Evolutionary conservation across 2,329 filamentous ascomycete species (phyloP).

Genomic region (Arthrobotrys conoides): DNA sequence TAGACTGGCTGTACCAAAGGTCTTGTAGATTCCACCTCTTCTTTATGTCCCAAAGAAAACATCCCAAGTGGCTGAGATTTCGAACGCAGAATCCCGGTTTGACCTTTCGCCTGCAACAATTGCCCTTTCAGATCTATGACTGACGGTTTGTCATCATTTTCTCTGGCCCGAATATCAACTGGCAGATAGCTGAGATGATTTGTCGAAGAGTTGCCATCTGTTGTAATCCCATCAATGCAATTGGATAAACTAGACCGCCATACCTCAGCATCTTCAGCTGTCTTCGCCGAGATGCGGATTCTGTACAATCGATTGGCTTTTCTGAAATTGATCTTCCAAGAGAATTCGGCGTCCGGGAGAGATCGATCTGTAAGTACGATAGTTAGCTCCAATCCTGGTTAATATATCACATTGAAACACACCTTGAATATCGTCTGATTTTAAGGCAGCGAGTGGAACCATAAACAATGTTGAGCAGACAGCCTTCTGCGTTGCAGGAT

Average conservation of each 20-base stretch:
- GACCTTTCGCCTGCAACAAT: constrained; percentile 42
- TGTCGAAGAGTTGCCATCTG: constrained; percentile 17
- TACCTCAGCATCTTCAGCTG: constrained; percentile 52
- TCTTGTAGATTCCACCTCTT: constrained; percentile 10
- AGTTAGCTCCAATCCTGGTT: not conserved
- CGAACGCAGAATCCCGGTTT: constrained; percentile 35
- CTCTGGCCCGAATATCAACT: constrained; percentile 44
- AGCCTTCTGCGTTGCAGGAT: constrained; percentile 55
- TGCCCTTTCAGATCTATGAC: constrained; percentile 47
- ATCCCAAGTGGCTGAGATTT: constrained; percentile 55
- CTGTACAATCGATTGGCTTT: constrained; percentile 48
- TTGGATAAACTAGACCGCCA: constrained; percentile 47
- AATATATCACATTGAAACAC: not conserved
- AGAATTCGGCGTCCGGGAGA: constrained; percentile 54
- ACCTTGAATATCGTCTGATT: constrained; percentile 59
- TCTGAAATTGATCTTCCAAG: constrained; percentile 58
- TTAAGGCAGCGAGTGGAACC: constrained; percentile 53
- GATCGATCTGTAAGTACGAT: constrained; percentile 38
- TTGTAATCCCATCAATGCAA: constrained; percentile 42
- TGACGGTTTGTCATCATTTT: constrained; percentile 47
- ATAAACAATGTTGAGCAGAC: constrained; percentile 59
- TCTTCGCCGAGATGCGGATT: constrained; percentile 55
- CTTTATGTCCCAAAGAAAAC: constrained; percentile 33
- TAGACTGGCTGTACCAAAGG: constrained; percentile 32
- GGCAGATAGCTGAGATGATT: constrained; percentile 51